Evolutionary conservation across 345 rosid genomes (phyloP).

Genomic region (Corchorus capsularis): DNA sequence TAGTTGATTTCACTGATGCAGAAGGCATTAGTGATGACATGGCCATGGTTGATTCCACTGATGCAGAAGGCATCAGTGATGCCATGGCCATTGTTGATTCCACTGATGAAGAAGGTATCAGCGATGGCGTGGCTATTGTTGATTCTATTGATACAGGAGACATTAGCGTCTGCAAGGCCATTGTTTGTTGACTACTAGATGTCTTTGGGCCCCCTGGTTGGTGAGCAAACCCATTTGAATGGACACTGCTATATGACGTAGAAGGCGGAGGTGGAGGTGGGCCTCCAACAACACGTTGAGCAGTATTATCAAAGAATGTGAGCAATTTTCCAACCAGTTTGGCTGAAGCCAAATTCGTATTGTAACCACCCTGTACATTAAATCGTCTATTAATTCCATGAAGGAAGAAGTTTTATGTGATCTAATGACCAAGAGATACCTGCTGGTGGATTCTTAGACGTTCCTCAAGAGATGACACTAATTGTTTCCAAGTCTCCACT

Average conservation of each 20-base stretch:
- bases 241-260: slow-evolving; percentile 35
- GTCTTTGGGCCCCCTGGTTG: slow-evolving; percentile 40
- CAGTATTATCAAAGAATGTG: slow-evolving; percentile 62
- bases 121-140: slow-evolving; percentile 53
- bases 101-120: slow-evolving; percentile 49
- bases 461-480: slow-evolving; percentile 62
- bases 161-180: slow-evolving; percentile 50
- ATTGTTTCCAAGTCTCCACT: slow-evolving; percentile 61
- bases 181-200: slow-evolving; percentile 54
- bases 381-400: slow-evolving; percentile 14
- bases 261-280: slow-evolving; percentile 66
- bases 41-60: slow-evolving; percentile 54
- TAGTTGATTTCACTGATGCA: slow-evolving; percentile 53
- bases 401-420: slow-evolving; percentile 15
- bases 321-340: slow-evolving; percentile 67
- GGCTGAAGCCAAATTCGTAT: slow-evolving; percentile 56
- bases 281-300: slow-evolving; percentile 68
- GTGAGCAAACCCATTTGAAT: slow-evolving; percentile 38
- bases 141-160: slow-evolving; percentile 43
- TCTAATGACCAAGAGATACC: slow-evolving; percentile 38
- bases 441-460: slow-evolving; percentile 68
- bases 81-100: slow-evolving; percentile 55
- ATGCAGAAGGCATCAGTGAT: slow-evolving; percentile 51
- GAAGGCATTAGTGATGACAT: slow-evolving; percentile 56
- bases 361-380: slow-evolving; percentile 58